These are phyloP conservation scores for Trypanosoma rangeli DNA, from an alignment of 208 protist species.

Conservation along the genomic window DNA sequence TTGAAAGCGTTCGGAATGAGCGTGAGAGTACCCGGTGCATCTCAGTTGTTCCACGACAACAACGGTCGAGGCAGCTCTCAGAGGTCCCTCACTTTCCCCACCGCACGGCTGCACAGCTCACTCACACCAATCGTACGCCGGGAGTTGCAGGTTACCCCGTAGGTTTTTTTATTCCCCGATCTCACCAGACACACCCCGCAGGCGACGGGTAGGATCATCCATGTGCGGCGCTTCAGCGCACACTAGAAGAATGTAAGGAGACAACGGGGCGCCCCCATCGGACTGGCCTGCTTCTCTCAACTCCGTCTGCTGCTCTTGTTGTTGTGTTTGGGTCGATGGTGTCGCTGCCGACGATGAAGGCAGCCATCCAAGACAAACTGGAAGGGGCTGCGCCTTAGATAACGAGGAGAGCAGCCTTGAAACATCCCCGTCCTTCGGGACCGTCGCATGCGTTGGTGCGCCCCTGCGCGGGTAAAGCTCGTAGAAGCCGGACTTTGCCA, in stretches of 20 bases:
- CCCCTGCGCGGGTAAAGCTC: constrained; percentile 14
- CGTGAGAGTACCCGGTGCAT: neutral
- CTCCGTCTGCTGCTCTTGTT: neutral
- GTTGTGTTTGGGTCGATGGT: neutral
- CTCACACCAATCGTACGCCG: constrained; percentile 3
- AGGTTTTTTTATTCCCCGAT: neutral
- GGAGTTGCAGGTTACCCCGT: neutral
- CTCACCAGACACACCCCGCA: too few relatives aligned
- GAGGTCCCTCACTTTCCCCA: neutral
- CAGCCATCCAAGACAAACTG: neutral
- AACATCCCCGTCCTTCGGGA: neutral
- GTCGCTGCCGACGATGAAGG: neutral
- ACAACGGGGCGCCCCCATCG: neutral
- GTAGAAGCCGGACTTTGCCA: constrained; percentile 26
- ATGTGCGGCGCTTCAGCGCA: too few relatives aligned
- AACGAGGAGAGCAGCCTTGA: neutral
- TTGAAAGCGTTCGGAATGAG: neutral
- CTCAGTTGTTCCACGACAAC: neutral
- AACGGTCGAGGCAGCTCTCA: neutral
- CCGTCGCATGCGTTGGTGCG: neutral
- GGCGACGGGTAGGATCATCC: neutral
- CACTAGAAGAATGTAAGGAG: neutral
- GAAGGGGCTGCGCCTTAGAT: neutral
- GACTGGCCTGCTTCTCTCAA: neutral
- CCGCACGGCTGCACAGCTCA: neutral